Conservation (phyloP, 768 basidiomycete genomes). For the Cyclocybe aegerita region DNA sequence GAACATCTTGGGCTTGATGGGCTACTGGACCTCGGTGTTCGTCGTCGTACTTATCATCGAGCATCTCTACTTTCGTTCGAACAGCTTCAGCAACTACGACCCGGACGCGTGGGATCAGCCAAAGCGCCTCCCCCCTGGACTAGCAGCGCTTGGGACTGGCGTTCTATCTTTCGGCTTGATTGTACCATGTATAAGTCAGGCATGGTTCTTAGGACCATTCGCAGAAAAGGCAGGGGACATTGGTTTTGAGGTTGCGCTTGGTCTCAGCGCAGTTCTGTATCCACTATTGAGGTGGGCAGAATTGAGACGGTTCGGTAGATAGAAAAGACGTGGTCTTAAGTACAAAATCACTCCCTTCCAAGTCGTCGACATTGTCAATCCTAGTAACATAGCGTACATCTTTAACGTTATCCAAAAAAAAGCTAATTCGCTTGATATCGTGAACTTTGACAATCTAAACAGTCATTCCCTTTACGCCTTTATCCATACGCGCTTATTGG, state of each 20-base stretch:
- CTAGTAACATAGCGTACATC: no score
- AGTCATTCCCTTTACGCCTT: no score
- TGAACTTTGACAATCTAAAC: no score
- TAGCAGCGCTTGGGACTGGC: constrained; percentile 60
- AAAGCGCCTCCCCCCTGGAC: constrained; percentile 58
- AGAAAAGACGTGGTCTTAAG: no score
- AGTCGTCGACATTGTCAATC: no score
- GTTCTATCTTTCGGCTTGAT: constrained; percentile 55
- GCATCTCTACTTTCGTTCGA: constrained; percentile 64
- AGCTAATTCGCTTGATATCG: no score
- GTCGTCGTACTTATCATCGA: constrained; percentile 64
- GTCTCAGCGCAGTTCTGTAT: constrained; percentile 52
- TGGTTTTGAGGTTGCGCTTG: constrained; percentile 77
- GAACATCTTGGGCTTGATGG: constrained; percentile 75
- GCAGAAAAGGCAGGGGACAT: constrained; percentile 72
- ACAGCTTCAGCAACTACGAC: constrained; percentile 53
- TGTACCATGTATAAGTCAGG: constrained; percentile 71
- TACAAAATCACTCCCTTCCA: no score
- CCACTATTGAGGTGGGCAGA: constrained; percentile 54
- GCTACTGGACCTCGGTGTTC: constrained; percentile 68
- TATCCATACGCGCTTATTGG: no score
- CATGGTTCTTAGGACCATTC: constrained; percentile 77
- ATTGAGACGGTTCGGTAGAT: constrained; percentile 22
- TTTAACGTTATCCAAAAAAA: no score
- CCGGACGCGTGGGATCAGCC: constrained; percentile 56